A percentile compares a stretch with the other conserved stretches of the same genome.
These are phyloP conservation scores for Ormosia semicastrata DNA, from an alignment of 306 rosid genomes.

Conservation along the genomic window DNA sequence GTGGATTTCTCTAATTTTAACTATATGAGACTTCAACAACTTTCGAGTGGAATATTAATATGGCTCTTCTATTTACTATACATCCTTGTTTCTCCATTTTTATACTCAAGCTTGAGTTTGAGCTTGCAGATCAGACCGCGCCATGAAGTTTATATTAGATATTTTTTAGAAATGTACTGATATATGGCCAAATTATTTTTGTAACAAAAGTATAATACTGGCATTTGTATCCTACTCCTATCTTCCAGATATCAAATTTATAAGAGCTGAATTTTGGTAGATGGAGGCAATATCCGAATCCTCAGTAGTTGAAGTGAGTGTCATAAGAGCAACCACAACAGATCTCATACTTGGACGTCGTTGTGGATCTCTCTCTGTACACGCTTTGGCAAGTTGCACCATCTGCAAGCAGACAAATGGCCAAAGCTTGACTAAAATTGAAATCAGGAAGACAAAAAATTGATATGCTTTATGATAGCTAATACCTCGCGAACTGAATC, in stretches of 20 bases:
- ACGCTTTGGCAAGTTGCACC: slow-evolving; percentile 75
- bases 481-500: slow-evolving; percentile 73
- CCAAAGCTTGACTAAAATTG: neutral
- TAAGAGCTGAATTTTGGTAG: slow-evolving; percentile 62
- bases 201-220: too few species aligned
- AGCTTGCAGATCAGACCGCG: too few species aligned
- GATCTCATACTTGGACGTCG: slow-evolving; percentile 86
- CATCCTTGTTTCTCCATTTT: too few species aligned
- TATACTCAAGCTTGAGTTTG: too few species aligned
- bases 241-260: slow-evolving; percentile 70
- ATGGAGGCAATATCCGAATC: slow-evolving; percentile 80
- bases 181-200: neutral
- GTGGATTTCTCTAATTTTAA: too few species aligned
- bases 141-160: too few species aligned
- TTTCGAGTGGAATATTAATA: too few species aligned
- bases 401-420: slow-evolving; percentile 48
- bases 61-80: too few species aligned
- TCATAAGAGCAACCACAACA: slow-evolving; percentile 80
- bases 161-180: neutral
- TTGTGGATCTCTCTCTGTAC: slow-evolving; percentile 65
- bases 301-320: slow-evolving; percentile 67
- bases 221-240: slow-evolving; percentile 17
- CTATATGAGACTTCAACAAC: too few species aligned
- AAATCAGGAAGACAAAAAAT: neutral
- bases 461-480: slow-evolving; percentile 4